Percentiles rank a stretch among this genome's conserved stretches.
Evolutionary conservation across 2,329 filamentous ascomycete species (phyloP).

Genomic region (Cercospora sp.): DNA sequence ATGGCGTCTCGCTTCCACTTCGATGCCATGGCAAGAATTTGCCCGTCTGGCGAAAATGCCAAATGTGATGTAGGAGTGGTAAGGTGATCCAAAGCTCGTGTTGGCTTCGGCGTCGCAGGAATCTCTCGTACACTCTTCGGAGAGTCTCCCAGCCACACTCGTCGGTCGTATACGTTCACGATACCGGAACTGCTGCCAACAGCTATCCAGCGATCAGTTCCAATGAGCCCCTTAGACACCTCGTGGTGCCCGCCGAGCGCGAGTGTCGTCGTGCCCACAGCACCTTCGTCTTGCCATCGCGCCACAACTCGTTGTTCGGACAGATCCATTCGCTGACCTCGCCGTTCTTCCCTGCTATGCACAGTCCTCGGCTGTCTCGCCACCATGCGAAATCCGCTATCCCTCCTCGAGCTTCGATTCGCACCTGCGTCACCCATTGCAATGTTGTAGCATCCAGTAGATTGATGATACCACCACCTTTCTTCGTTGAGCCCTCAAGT

Average conservation of each 20-base stretch:
- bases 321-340: conserved; percentile 87
- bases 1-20: conserved; percentile 86
- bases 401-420: conserved; percentile 78
- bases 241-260: conserved; percentile 68
- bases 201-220: conserved; percentile 84
- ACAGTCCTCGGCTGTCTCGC: conserved; percentile 77
- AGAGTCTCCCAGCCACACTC: conserved; percentile 53
- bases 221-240: conserved; percentile 59
- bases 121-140: conserved; percentile 41
- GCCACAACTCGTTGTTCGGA: conserved; percentile 68
- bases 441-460: conserved; percentile 75
- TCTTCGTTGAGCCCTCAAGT: conserved; percentile 74
- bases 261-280: conserved; percentile 79
- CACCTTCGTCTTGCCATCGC: conserved; percentile 87
- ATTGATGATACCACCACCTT: conserved; percentile 86
- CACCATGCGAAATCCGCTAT: conserved; percentile 94
- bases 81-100: conserved; percentile 76
- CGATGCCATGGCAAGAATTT: conserved; percentile 83
- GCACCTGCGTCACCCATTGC: conserved; percentile 83
- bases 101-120: conserved; percentile 69
- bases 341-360: conserved; percentile 80
- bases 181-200: conserved; percentile 85
- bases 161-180: conserved; percentile 89
- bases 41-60: conserved; percentile 82
- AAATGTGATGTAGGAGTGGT: conserved; percentile 80